Conservation (phyloP, 768 basidiomycete species). For the Amanita inopinata region DNA sequence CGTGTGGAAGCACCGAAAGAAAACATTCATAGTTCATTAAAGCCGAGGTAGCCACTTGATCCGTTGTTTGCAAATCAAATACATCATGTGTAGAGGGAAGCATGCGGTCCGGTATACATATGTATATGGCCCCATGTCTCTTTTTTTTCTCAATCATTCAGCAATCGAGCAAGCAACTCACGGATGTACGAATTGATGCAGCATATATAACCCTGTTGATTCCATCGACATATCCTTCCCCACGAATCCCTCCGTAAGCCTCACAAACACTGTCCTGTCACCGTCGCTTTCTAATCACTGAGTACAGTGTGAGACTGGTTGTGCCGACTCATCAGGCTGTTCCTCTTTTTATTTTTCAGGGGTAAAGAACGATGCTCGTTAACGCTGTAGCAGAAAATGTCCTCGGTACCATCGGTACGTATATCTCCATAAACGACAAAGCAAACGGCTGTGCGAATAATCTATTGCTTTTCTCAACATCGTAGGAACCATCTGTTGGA, state of each 20-base stretch:
- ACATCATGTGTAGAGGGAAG: not conserved
- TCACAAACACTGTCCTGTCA: too few relatives aligned
- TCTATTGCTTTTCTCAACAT: not conserved
- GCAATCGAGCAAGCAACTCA: too few relatives aligned
- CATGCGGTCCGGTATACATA: not conserved
- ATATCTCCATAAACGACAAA: not conserved
- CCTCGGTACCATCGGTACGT: slow-evolving; percentile 55
- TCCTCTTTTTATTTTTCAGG: too few relatives aligned
- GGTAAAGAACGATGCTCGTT: slow-evolving; percentile 37
- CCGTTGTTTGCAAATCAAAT: not conserved
- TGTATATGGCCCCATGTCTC: not conserved
- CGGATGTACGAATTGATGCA: too few relatives aligned
- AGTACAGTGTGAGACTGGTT: too few relatives aligned
- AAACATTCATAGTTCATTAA: not conserved
- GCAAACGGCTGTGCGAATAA: too few relatives aligned
- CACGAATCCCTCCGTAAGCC: too few relatives aligned
- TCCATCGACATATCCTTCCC: too few relatives aligned
- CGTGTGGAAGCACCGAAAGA: too few relatives aligned
- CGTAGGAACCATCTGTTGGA: slow-evolving; percentile 58
- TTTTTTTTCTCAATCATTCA: not conserved
- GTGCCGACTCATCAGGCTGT: too few relatives aligned
- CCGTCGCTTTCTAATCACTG: too few relatives aligned
- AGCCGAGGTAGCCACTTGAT: not conserved
- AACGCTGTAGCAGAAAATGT: slow-evolving; percentile 55
- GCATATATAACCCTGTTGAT: too few relatives aligned